A percentile compares a stretch with the other conserved stretches of the same genome.
phyloP scores from a whole-genome alignment of 2,329 filamentous ascomycete species.

The Lizonia empirigonia region DNA sequence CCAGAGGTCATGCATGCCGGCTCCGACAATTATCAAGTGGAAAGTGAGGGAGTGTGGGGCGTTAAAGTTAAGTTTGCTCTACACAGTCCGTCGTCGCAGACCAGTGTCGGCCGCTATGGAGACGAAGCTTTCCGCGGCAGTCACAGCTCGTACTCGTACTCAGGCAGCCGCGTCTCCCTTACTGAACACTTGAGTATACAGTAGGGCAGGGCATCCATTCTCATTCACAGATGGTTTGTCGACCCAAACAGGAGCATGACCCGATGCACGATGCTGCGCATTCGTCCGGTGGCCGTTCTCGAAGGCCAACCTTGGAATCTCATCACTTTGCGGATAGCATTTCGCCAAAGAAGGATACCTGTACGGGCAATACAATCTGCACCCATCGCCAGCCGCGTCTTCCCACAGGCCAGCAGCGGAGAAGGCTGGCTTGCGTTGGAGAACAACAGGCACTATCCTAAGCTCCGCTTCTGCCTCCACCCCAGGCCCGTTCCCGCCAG shows the following conservation, averaged over 20 bases:
- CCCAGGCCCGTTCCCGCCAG: conserved; percentile 11
- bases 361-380: conserved; percentile 30
- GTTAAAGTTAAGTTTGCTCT: conserved; percentile 8
- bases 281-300: conserved; percentile 32
- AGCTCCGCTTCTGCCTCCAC: conserved; percentile 11
- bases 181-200: conserved; percentile 36
- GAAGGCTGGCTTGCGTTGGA: conserved; percentile 32
- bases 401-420: conserved; percentile 25
- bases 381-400: conserved; percentile 23
- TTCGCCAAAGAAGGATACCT: conserved; percentile 31
- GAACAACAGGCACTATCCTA: conserved; percentile 28
- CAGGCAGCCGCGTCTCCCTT: conserved; percentile 18
- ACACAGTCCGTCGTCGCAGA: conserved; percentile 20
- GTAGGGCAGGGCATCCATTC: conserved; percentile 34
- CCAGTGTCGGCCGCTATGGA: conserved; percentile 19
- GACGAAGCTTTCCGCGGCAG: conserved; percentile 7
- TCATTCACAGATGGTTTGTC: conserved; percentile 22
- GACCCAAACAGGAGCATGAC: conserved; percentile 36
- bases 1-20: conserved; percentile 26
- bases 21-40: conserved; percentile 11
- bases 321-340: conserved; percentile 34
- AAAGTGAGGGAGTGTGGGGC: conserved; percentile 31
- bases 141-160: conserved; percentile 7
- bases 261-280: conserved; percentile 41
- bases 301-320: conserved; percentile 34